These are phyloP conservation scores for Acanthamoeba triangularis DNA, from an alignment of 208 protist genomes.

Conservation along the genomic window DNA sequence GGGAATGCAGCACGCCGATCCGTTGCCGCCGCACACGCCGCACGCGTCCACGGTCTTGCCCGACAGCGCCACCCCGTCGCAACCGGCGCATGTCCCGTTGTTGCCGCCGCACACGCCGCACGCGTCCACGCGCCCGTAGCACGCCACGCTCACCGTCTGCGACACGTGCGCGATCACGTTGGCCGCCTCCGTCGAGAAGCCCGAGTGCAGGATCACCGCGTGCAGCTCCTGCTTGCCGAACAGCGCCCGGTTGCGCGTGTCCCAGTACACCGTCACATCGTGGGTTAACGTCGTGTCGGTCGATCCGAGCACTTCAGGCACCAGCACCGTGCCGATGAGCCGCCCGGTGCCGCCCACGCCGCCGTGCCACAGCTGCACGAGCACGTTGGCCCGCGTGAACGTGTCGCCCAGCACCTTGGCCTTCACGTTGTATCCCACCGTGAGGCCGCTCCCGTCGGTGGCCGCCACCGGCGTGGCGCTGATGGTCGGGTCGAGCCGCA, in stretches of 20 bases:
- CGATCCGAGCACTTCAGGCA: neutral
- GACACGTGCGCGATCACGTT: constrained; percentile 18
- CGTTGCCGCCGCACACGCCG: constrained; percentile 65
- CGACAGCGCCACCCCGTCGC: constrained; percentile 42
- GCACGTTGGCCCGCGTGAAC: constrained; percentile 38
- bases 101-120: constrained; percentile 69
- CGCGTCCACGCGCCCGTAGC: constrained; percentile 4
- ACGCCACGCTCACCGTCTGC: neutral
- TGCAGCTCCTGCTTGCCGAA: constrained; percentile 31
- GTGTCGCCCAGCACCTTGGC: constrained; percentile 4
- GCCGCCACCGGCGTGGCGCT: no score
- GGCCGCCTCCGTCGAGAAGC: constrained; percentile 21
- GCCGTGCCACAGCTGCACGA: constrained; percentile 48
- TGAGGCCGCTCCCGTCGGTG: no score
- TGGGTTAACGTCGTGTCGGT: neutral
- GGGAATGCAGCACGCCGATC: constrained; percentile 17
- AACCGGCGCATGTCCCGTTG: neutral
- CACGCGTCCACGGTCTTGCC: constrained; percentile 25
- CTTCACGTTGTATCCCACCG: neutral
- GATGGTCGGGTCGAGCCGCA: no score
- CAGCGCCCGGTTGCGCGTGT: neutral
- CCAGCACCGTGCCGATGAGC: neutral
- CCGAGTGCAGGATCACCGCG: constrained; percentile 40
- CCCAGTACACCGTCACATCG: constrained; percentile 29
- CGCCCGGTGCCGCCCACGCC: neutral